phyloP scores from a whole-genome alignment of 768 basidiomycete species.

The Kwoniella sp. region DNA sequence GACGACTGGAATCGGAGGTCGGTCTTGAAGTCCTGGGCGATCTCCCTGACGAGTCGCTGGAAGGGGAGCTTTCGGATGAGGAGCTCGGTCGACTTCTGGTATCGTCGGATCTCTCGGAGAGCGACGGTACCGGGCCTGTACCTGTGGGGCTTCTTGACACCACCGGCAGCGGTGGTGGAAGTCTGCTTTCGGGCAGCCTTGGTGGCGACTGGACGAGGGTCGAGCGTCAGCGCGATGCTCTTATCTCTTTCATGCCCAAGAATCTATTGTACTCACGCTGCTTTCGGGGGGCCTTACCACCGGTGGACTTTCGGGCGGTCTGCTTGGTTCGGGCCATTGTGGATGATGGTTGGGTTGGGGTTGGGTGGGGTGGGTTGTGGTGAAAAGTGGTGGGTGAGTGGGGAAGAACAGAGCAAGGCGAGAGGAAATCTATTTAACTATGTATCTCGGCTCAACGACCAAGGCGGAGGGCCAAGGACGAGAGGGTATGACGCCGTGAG shows the following conservation, averaged over 20 bases:
- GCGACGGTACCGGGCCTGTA: constrained; percentile 76
- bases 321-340: constrained; percentile 58
- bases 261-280: constrained; percentile 33
- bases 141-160: constrained; percentile 77
- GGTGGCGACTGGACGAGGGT: constrained; percentile 42
- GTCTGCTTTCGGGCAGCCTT: constrained; percentile 46
- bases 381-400: background rate
- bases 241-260: background rate
- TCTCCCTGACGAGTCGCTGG: constrained; percentile 72
- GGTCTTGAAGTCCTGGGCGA: constrained; percentile 79
- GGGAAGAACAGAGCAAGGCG: background rate
- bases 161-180: constrained; percentile 57
- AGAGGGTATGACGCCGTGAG: no score
- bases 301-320: constrained; percentile 95
- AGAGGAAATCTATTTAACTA: constrained; percentile 7
- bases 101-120: constrained; percentile 64
- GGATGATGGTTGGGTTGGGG: constrained; percentile 51
- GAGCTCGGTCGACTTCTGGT: constrained; percentile 55
- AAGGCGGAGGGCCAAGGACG: no score
- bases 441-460: no score
- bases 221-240: constrained; percentile 2
- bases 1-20: constrained; percentile 66
- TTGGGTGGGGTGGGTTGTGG: background rate
- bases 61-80: constrained; percentile 59
- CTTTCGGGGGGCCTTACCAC: constrained; percentile 62